Evolutionary conservation across 2,329 filamentous ascomycete species (phyloP).

Genomic region (Colletotrichum sp.): DNA sequence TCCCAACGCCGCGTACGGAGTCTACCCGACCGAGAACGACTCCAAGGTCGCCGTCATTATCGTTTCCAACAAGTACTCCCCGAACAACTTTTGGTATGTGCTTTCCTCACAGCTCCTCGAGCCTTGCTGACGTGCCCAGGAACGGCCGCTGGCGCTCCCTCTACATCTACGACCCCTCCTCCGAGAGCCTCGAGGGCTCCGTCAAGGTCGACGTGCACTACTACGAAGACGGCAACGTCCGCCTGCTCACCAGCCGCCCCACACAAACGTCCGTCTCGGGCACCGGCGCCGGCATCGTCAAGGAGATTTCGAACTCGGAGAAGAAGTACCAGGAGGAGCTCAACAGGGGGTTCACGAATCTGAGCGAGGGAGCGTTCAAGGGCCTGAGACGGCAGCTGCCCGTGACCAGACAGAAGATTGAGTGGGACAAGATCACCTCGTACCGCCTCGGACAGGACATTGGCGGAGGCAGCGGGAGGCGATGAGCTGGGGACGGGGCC

Average conservation of each 20-base stretch:
- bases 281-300: conserved; percentile 72
- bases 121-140: conserved; percentile 51
- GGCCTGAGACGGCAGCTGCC: conserved; percentile 88
- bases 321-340: conserved; percentile 96
- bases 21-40: conserved; percentile 81
- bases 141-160: conserved; percentile 95
- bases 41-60: conserved; percentile 80
- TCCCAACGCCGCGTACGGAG: conserved; percentile 78
- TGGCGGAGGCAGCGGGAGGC: conserved; percentile 67
- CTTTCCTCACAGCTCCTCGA: background rate
- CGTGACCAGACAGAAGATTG: conserved; percentile 97
- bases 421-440: conserved; percentile 97
- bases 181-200: conserved; percentile 72
- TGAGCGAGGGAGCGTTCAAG: conserved; percentile 97
- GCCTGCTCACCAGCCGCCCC: conserved; percentile 86
- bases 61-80: conserved; percentile 96
- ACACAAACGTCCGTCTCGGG: conserved; percentile 65
- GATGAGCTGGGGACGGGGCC: conserved; percentile 37
- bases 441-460: conserved; percentile 87
- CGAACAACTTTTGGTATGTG: conserved; percentile 91
- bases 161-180: conserved; percentile 79
- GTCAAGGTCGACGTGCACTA: conserved; percentile 98
- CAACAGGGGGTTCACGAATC: conserved; percentile 84
- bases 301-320: conserved; percentile 80
- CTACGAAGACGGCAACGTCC: conserved; percentile 98